Evolutionary conservation across 768 basidiomycete genomes (phyloP), one percentile per base, ranked within the genome.

Genomic region (Boletus pseudopeckii): DNA sequence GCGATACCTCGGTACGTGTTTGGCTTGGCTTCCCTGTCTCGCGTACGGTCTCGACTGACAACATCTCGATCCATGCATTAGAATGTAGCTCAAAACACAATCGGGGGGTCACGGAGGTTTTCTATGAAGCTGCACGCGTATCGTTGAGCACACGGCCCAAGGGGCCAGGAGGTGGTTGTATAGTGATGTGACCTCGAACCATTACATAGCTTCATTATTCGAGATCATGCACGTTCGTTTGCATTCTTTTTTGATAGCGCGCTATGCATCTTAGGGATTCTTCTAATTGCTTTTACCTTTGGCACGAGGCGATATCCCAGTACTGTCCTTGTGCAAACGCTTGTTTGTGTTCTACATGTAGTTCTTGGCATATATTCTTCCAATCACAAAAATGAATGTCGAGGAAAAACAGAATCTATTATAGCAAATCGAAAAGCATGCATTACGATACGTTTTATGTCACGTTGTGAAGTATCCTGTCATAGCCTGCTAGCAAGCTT

Each of bases 31-130:
- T 50, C n/a, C 4, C 28, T 9, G 10, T 45, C 24, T 18, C n/a
- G 32, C 15, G 10, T 22, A 28, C 26, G 4, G 5, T n/a, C 32
- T 14, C 36, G 24, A 34, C 42, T 53, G 47, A 52, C 20, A 13
- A 17, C 5, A 6, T 11, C 11, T 34, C 33, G 32, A 37, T 26
- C 11, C 8, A 34, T 28, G 42, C 40, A 32, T 50, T 26, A 97
- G 95, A 98, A 77, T 98, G 96, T 67, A 96, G 93, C 58, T 94
- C 96, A 8, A 98, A 98, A 71, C 93, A 96, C 65, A 95, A 97
- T 61, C 83, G 96, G 45, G 96, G 96, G 5, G 94, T 98, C 11
- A 78, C 83, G 28, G 95, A 98, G 67, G 93, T 95, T 9, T 94
- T 98, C 64, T 82, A 90, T 60, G 96, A 98, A 68, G 90, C 90